Base-by-base conservation (phyloP, 1,284 basidiomycete genomes). In the Trichosporon inkin region DNA sequence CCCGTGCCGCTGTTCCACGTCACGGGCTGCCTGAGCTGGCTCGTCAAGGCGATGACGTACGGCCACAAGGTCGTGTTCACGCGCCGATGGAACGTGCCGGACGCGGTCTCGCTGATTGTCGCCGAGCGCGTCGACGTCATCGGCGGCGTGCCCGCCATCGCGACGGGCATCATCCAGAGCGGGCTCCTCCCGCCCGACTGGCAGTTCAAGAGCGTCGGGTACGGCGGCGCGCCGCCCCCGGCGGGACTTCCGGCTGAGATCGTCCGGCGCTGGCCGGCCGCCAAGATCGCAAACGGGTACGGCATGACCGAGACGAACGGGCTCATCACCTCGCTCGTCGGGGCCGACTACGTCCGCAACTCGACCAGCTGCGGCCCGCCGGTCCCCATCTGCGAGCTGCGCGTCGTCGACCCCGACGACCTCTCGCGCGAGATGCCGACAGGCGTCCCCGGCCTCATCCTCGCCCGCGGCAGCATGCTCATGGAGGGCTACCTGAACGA, bases 261-360 rank as follows among this genome's bases (percentile, higher is more conserved):
- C 22, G 54, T 55, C 6, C 57, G 37, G 10, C 51, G 67, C 53
- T 76, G 69, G 69, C 75, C 75, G 1, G 66, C 68, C 19, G 68
- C 54, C 1, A 20, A 20, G 10, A 34, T 56, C 11, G 47, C 41
- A 0, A 71, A 75, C 54, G 75, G 74, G 0, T 77, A 74, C 44
- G 75, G 75, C 10, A 62, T 77, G 68, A 73, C 74, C 0, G 75
- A 77, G 66, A 74, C 74, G 10, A 75, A 74, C 28, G 74, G 73
- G 0, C 66, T 72, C 60, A 70, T 73, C 24, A 70, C 65, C 36
- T 69, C 66, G 0, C 56, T 74, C 13, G 66, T 67, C 6, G 75
- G 75, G 6, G 40, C 44, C 16, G 75, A 77, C 57, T 77, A 75
- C 56, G 22, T 72, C 24, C 60, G 20, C n/a, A 35, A 38, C 20